Evolutionary conservation across 192 early-diverging fungal genomes (phyloP).

Genomic region (Linnemannia exigua): DNA sequence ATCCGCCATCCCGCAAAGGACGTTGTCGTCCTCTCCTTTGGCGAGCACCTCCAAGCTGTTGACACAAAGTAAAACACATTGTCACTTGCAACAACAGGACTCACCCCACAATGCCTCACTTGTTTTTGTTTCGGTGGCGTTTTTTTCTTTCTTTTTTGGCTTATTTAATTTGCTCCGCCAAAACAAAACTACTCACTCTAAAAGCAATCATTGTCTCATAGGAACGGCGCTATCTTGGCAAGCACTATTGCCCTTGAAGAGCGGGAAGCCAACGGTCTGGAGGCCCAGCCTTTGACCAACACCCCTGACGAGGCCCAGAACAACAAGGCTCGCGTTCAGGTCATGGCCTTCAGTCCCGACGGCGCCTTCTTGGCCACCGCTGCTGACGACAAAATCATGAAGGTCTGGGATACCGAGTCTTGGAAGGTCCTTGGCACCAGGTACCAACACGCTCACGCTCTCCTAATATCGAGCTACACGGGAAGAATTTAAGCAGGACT

Average conservation of each 20-base stretch:
- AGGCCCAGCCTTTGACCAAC: constrained; percentile 43
- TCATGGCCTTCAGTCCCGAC: constrained; percentile 69
- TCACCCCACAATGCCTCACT: neutral
- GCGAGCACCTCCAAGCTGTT: constrained; percentile 63
- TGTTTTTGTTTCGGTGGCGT: constrained; percentile 1
- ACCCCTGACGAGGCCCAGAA: constrained; percentile 36
- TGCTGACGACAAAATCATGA: constrained; percentile 76
- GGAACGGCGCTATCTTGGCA: constrained; percentile 31
- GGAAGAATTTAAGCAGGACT: neutral
- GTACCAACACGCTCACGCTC: constrained; percentile 10
- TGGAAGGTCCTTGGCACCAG: constrained; percentile 69
- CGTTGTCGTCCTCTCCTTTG: constrained; percentile 63
- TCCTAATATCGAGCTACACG: neutral
- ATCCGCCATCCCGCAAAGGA: constrained; percentile 62
- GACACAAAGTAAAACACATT: constrained; percentile 59
- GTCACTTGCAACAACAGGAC: neutral
- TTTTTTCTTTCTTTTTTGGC: neutral
- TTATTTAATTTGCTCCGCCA: neutral
- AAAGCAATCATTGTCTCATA: neutral
- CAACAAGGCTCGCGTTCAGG: constrained; percentile 59
- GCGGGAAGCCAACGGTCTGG: constrained; percentile 25
- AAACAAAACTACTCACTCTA: constrained; percentile 11
- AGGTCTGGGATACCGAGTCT: constrained; percentile 72
- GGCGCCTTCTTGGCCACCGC: constrained; percentile 71
- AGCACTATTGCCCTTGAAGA: constrained; percentile 33